phyloP scores from a whole-genome alignment of 371 early-diverging fungal genomes.

The Saksenaea vasiformis region DNA sequence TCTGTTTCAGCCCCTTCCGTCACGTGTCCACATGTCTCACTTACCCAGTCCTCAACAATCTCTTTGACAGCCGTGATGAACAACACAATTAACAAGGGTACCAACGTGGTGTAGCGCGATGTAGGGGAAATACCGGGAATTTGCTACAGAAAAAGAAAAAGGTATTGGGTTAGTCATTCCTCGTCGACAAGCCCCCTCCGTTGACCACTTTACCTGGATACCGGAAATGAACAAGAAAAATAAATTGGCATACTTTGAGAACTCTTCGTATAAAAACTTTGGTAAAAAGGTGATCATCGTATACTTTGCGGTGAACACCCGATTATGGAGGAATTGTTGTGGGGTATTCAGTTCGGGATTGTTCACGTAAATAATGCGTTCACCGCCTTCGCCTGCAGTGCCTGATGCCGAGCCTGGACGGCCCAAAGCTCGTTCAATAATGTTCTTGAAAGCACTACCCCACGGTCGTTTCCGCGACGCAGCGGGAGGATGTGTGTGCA shows the following conservation, averaged over 20 bases:
- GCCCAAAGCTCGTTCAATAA: constrained; percentile 22
- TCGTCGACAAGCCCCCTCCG: constrained; percentile 12
- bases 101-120: constrained; percentile 84
- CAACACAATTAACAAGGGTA: constrained; percentile 91
- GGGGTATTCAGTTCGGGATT: constrained; percentile 74
- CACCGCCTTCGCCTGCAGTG: constrained; percentile 46
- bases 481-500: constrained; percentile 5
- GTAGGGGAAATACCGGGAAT: constrained; percentile 86
- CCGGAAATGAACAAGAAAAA: constrained; percentile 92
- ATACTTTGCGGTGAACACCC: constrained; percentile 91
- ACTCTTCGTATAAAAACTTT: constrained; percentile 92
- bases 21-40: neutral
- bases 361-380: constrained; percentile 85
- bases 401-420: constrained; percentile 31
- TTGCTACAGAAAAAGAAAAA: constrained; percentile 56
- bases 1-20: constrained; percentile 3
- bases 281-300: constrained; percentile 87
- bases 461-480: neutral
- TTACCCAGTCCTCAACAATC: constrained; percentile 90
- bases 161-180: neutral
- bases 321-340: constrained; percentile 80
- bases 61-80: constrained; percentile 96
- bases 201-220: constrained; percentile 67
- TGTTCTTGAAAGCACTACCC: constrained; percentile 14
- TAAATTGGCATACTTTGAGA: constrained; percentile 93